Conservation (phyloP, 306 rosid species). For the Fragaria vesca region DNA sequence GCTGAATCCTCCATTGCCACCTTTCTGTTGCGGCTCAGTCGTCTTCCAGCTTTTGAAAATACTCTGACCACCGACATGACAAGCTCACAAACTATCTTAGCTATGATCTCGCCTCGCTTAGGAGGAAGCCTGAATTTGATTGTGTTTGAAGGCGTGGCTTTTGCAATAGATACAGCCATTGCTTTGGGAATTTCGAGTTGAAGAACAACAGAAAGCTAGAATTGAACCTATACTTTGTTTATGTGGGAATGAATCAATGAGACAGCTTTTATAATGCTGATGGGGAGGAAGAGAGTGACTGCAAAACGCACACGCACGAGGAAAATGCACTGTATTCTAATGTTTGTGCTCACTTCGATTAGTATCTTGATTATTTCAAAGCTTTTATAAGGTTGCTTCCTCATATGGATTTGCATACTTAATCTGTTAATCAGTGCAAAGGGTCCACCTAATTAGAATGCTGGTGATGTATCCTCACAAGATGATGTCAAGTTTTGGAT, state of each 20-base stretch:
- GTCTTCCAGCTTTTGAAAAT: slow-evolving; percentile 32
- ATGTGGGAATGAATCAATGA: slow-evolving; percentile 6
- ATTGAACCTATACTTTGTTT: slow-evolving; percentile 14
- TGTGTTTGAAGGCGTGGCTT: slow-evolving; percentile 14
- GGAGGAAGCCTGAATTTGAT: slow-evolving; percentile 45
- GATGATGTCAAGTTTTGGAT: not conserved
- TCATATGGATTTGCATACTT: not conserved
- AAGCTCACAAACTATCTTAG: slow-evolving; percentile 35
- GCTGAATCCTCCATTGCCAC: slow-evolving; percentile 11
- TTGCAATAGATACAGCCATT: slow-evolving; percentile 36
- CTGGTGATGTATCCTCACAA: not conserved
- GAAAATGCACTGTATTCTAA: not conserved
- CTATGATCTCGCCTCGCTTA: slow-evolving; percentile 64
- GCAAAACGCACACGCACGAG: not conserved
- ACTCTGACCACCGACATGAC: slow-evolving; percentile 20
- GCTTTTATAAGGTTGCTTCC: slow-evolving; percentile 1
- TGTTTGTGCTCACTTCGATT: not conserved
- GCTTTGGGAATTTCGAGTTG: slow-evolving; percentile 6
- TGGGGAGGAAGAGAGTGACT: not conserved
- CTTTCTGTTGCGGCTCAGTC: slow-evolving; percentile 20
- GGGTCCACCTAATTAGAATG: not conserved
- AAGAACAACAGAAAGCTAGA: not conserved
- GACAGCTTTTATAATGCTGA: slow-evolving; percentile 5
- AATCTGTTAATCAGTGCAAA: not conserved
- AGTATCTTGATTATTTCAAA: not conserved